phyloP scores from a whole-genome alignment of 495 filamentous ascomycete species.

The Neurospora sp. region DNA sequence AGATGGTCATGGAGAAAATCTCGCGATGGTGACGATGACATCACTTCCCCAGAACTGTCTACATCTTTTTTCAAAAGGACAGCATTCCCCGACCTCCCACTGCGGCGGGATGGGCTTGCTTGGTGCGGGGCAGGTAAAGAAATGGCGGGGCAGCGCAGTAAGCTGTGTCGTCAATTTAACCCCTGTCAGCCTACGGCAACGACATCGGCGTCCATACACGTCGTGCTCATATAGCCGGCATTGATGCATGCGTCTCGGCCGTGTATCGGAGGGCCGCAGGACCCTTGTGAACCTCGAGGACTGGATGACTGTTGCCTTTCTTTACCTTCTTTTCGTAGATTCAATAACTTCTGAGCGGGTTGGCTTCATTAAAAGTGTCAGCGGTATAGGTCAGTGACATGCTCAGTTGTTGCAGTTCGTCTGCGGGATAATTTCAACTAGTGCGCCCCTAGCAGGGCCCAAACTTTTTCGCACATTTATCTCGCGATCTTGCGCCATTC shows the following conservation, averaged over 20 bases:
- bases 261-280: background rate
- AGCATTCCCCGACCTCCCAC: background rate
- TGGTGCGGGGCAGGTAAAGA: background rate
- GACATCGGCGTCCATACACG: background rate
- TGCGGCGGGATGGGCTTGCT: background rate
- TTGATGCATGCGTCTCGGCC: background rate
- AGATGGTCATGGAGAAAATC: background rate
- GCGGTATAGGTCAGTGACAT: background rate
- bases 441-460: too few relatives aligned
- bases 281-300: background rate
- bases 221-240: background rate
- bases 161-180: background rate
- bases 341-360: background rate
- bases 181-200: background rate
- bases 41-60: background rate
- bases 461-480: background rate
- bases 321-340: background rate
- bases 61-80: background rate
- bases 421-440: background rate
- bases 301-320: too few relatives aligned
- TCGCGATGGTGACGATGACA: background rate
- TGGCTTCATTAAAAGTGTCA: background rate
- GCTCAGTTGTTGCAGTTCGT: background rate
- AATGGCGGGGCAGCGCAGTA: background rate
- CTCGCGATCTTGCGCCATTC: background rate